Percentiles rank a stretch among this genome's conserved stretches.
Conservation (phyloP, 2,329 filamentous ascomycete genomes). For the Scytalidium sp. region DNA sequence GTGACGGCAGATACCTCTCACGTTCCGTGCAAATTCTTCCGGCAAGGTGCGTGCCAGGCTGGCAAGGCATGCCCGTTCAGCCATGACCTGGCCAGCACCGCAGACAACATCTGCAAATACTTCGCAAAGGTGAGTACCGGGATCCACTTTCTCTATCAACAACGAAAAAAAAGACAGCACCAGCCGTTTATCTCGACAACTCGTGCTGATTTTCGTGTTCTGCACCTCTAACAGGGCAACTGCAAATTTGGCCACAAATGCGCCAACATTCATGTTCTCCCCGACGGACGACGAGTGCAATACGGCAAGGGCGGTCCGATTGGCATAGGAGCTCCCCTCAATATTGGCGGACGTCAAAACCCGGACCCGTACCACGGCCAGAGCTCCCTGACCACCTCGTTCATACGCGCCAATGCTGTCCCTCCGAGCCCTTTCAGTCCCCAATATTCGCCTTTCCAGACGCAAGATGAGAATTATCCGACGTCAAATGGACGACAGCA, state of each 20-base stretch:
- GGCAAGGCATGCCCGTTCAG: conserved; percentile 95
- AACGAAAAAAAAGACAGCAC: no score
- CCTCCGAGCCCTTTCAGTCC: conserved; percentile 29
- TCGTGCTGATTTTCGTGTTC: no score
- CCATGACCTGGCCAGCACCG: conserved; percentile 81
- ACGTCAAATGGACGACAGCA: conserved; percentile 31
- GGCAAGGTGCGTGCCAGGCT: conserved; percentile 92
- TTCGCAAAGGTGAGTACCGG: conserved; percentile 78
- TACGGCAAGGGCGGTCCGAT: conserved; percentile 67
- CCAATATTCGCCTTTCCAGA: conserved; percentile 41
- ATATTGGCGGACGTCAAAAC: conserved; percentile 65
- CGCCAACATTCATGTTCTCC: conserved; percentile 92
- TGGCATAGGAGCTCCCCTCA: conserved; percentile 48
- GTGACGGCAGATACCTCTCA: conserved; percentile 80
- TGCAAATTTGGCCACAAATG: conserved; percentile 99
- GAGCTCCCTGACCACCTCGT: conserved; percentile 70
- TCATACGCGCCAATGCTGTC: conserved; percentile 59
- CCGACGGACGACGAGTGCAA: conserved; percentile 90
- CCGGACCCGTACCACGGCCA: conserved; percentile 62
- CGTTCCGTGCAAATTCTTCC: conserved; percentile 99
- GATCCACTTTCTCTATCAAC: no score
- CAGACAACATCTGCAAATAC: conserved; percentile 95
- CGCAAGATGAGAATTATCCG: conserved; percentile 53
- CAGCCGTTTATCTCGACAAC: no score
- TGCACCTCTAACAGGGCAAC: conserved; percentile 74